Evolutionary conservation across 2,329 filamentous ascomycete species (phyloP), one percentile per base, ranked within the genome.

Genomic region (Xylaria multiplex): DNA sequence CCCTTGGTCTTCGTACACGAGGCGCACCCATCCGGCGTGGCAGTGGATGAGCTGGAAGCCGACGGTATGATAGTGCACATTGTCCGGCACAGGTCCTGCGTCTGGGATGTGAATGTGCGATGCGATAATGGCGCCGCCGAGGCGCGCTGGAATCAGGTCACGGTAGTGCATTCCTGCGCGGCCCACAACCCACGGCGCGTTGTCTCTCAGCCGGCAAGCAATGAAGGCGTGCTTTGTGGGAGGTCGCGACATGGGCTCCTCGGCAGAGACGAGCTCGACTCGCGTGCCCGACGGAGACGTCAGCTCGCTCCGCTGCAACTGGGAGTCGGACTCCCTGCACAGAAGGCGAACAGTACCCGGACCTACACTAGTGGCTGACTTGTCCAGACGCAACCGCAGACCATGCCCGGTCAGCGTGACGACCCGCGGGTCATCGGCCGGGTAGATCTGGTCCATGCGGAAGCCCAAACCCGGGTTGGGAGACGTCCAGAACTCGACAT

Each of bases 21-120:
- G 65, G 6, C 68, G 68, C 42, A 70, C 68, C 68, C 68, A 70
- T 42, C 68, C 68, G 49, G 68, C 62, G 30, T 68, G 65, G 62
- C 68, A 70, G 62, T 64, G 40, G 46, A 70, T 70, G 43, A 70
- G 68, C 68, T 70, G 68, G 56, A 70, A 70, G 45, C 68, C 68
- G 19, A 70, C 63, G 13, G n/a, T 46, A 37, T 70, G 68, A 37
- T 66, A 70, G 56, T 70, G 68, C 49, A 68, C 66, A 19, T 64
- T 49, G 27, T 70, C 68, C 35, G 68, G 50, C 48, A 70, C 68
- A 30, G 68, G 68, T 27, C 68, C 68, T 6, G 65, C 62, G 30
- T 67, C 63, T 9, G 68, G 68, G 35, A 70, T 68, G 35, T 62
- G 57, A 13, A 70, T 70, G 45, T 70, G 68, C 49, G 68, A 70